Base-by-base conservation (phyloP, 148 eudicot species). In the Persicaria tinctoria region DNA sequence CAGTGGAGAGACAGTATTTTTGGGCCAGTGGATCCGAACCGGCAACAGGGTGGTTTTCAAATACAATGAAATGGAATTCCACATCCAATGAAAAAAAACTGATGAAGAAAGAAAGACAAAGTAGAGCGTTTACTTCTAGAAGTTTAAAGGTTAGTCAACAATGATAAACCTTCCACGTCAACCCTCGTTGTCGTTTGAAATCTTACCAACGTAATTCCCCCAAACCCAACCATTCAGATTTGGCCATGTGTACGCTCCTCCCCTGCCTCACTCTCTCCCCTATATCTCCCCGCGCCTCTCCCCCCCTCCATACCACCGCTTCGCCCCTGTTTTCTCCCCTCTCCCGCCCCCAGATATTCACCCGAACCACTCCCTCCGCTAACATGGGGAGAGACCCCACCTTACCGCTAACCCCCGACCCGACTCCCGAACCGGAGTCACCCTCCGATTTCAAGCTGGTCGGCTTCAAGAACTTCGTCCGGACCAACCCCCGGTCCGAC, bases 401-500 rank as follows among this genome's bases (percentile, higher is more conserved):
- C 66, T 44, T 2, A 4, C 38, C 20, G 8, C 41, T 38, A 13
- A 38, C 41, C 41, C 41, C 41, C 41, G 41, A 32, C 3, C 41
- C 41, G 41, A 32, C 4, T 27, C 32, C 68, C 68, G 45, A 63
- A 4, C 16, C 45, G 46, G 68, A 63, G 14, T 16, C 14, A 13
- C 5, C 70, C 18, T 12, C 47, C 70, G 48, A 13, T 5, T 87
- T 85, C 87, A 87, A 84, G 78, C 83, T 90, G 0, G 85, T 83
- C 1, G 97, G 96, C 0, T 85, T 76, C 87, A 46, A 83, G 46
- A 85, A 86, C 45, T 89, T 89, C 82, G 76, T 80, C 74, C 86
- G 95, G 1, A 20, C 68, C 41, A 93, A 93, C 83, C 97, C 97
- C 0, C 72, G 46, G 6, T 86, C 98, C 9, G 98, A 94, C 84